A percentile compares a stretch with the other conserved stretches of the same genome.
Conservation (phyloP, 2,329 filamentous ascomycete species). For the Cordyceps cateniannulata region DNA sequence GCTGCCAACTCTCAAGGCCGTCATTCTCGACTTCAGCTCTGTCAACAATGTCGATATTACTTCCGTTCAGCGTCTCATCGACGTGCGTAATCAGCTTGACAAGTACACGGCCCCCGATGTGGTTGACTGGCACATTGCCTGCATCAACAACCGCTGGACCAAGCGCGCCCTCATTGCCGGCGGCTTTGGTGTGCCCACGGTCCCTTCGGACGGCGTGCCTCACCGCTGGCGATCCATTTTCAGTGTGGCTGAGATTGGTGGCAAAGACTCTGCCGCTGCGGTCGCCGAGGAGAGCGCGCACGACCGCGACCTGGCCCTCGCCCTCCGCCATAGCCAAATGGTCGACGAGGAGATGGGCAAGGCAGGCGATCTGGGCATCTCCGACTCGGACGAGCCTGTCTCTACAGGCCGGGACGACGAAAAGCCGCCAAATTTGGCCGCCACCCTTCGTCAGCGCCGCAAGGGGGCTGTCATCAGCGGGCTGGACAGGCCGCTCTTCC, state of each 20-base stretch:
- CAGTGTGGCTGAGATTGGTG: slow-evolving; percentile 80
- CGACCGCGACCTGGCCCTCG: slow-evolving; percentile 26
- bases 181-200: slow-evolving; percentile 78
- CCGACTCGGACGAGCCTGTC: slow-evolving; percentile 25
- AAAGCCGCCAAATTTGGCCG: slow-evolving; percentile 25
- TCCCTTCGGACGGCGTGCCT: slow-evolving; percentile 35
- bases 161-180: slow-evolving; percentile 82
- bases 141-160: slow-evolving; percentile 89
- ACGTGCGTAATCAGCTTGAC: slow-evolving; percentile 90
- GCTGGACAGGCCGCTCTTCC: slow-evolving; percentile 87
- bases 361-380: slow-evolving; percentile 20
- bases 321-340: slow-evolving; percentile 4
- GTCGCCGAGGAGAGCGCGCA: slow-evolving; percentile 59
- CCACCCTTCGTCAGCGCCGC: slow-evolving; percentile 28
- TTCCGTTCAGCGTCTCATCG: slow-evolving; percentile 85
- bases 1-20: slow-evolving; percentile 70
- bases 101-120: slow-evolving; percentile 70
- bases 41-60: slow-evolving; percentile 95
- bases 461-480: slow-evolving; percentile 68
- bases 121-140: slow-evolving; percentile 95
- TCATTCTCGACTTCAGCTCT: slow-evolving; percentile 88
- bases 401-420: slow-evolving; percentile 21
- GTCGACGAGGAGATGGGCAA: slow-evolving; percentile 33
- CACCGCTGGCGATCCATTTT: slow-evolving; percentile 92
- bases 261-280: slow-evolving; percentile 61